phyloP scores from a whole-genome alignment of 805 yeast genomes.

The Yarrowia phangngaensis region DNA sequence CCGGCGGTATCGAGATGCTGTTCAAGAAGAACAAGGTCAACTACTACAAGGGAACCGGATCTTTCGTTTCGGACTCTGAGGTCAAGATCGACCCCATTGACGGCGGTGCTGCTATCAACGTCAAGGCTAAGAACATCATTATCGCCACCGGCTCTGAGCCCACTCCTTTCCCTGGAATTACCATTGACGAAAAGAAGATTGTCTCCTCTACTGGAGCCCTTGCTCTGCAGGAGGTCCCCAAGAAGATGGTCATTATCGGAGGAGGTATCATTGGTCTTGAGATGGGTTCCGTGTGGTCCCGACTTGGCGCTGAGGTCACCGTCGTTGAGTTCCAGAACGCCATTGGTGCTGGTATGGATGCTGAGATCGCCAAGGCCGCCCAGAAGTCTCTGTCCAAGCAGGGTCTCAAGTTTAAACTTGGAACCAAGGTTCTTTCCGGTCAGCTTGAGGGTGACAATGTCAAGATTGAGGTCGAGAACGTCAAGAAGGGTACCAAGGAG shows the following conservation, averaged over 20 bases:
- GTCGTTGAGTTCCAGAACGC: conserved; percentile 84
- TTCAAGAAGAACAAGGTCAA: conserved; percentile 94
- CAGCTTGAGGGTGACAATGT: conserved; percentile 85
- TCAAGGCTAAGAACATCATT: conserved; percentile 82
- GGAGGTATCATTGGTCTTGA: conserved; percentile 99
- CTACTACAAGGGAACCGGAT: conserved; percentile 89
- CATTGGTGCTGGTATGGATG: conserved; percentile 98
- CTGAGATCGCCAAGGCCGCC: conserved; percentile 83
- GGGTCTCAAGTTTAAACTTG: conserved; percentile 88
- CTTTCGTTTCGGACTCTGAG: conserved; percentile 76
- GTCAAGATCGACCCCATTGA: conserved; percentile 81
- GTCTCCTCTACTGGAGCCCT: conserved; percentile 94
- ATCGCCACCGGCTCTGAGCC: conserved; percentile 99
- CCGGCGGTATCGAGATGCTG: conserved; percentile 90
- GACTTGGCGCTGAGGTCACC: conserved; percentile 94
- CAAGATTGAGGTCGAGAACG: conserved; percentile 81
- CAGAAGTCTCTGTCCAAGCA: conserved; percentile 91
- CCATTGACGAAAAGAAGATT: conserved; percentile 93
- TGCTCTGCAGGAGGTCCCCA: conserved; percentile 82
- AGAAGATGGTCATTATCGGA: conserved; percentile 87
- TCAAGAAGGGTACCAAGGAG: conserved; percentile 78
- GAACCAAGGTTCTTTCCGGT: conserved; percentile 87
- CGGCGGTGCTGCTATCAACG: conserved; percentile 66
- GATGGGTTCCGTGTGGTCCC: conserved; percentile 97
- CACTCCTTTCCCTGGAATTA: conserved; percentile 97